Evolutionary conservation across 2,329 filamentous ascomycete species (phyloP), one percentile per base, ranked within the genome.

Genomic region (Fusarium sp.): DNA sequence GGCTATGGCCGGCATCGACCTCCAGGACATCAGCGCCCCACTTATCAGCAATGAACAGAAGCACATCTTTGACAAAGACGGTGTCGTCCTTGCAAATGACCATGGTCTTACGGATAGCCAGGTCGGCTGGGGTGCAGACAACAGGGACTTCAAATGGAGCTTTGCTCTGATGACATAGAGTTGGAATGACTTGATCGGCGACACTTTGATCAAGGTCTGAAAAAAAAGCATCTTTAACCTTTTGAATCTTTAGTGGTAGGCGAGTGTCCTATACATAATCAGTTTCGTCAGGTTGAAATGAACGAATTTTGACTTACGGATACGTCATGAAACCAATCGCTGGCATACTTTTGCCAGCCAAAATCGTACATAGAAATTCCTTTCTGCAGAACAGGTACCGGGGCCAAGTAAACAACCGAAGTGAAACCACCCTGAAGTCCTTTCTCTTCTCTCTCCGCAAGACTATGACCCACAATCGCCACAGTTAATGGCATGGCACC

Each of bases 1-100:
- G 64, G 7, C 67, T 71, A n/a, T 71, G 68, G 0, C 67, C 68
- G 7, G 64, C 62, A 14, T 66, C 56, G 0, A 70, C 46, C 18
- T 70, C 67, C 7, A 69, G 4, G 4, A 46, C 15, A 5, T 15
- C 49, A 2, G 57, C 54, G 3, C 57, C 53, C 61, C 67, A 66
- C 15, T 46, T 57, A 2, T 60, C 53, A 3, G 68, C 67, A 3
- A 49, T 27, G 11, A 47, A 35, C 0, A 18, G 4, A 31, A 66
- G 29, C 3, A 59, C 35, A 1, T 66, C 50, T 27, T 52, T 56
- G 1, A 20, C 3, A 5, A 71, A 63, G 3, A 69, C 43, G 2
- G 33, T 37, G 9, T 71, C 65, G 4, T 56, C 37, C 2, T 41
- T 42, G 9, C 65, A 67, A 1, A 71, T 9, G 0, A 71, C 45